Conservation (phyloP, 352 stramenopile species). For the Globisporangium spinosum region DNA sequence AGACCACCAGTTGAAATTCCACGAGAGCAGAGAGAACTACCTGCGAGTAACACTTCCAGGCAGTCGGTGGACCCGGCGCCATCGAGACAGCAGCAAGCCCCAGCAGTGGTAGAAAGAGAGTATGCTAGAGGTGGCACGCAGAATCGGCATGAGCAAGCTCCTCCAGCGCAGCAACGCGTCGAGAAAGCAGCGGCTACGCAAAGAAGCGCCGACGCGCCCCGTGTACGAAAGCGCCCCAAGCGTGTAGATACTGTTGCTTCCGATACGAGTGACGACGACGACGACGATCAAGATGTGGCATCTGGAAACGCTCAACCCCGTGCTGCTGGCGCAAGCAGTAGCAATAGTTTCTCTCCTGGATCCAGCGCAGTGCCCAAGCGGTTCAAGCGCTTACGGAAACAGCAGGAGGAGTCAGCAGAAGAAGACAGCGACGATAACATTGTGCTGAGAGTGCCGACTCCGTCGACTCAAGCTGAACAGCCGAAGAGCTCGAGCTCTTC, state of each 20-base stretch:
- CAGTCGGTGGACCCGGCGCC: background rate
- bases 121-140: background rate
- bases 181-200: background rate
- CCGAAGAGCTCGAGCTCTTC: background rate
- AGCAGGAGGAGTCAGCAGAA: background rate
- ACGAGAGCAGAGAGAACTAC: background rate
- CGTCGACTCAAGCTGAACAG: background rate
- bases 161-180: background rate
- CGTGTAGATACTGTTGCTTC: background rate
- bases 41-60: background rate
- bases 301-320: background rate
- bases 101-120: background rate
- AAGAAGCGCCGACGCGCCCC: background rate
- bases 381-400: slow-evolving; percentile 18
- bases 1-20: background rate
- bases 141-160: background rate
- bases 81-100: background rate
- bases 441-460: background rate
- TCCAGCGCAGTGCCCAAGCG: background rate
- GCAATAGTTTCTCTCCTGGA: background rate
- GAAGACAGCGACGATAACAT: slow-evolving; percentile 15
- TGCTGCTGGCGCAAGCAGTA: background rate
- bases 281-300: background rate
- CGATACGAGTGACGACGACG: background rate
- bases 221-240: background rate